Evolutionary conservation across 2,329 filamentous ascomycete species (phyloP), one percentile per base, ranked within the genome.

Genomic region (Ascosphaera acerosa): DNA sequence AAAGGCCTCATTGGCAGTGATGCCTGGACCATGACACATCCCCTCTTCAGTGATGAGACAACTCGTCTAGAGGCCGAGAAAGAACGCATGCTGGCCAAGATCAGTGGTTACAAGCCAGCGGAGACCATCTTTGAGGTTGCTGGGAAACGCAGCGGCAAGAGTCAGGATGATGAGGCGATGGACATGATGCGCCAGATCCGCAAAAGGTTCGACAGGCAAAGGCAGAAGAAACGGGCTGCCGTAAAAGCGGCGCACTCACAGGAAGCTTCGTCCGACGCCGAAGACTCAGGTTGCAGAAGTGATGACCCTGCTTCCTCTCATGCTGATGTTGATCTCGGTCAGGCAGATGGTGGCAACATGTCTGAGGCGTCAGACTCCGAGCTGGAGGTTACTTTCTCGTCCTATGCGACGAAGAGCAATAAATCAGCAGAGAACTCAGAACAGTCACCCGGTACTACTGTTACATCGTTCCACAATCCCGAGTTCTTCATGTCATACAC

Each of bases 41-140:
- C 74, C 4, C 57, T 97, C 1, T 94, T 94, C 46, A 71, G 72
- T 20, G 61, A 74, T 33, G 66, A 74, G 32, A 38, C 42, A 10
- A 64, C 64, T 1, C 57, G 65, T 19, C 53, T 64, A 17, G 76
- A 84, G 44, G 63, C 69, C 36, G 71, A 77, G 30, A 67, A 82
- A 18, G 70, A 81, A 30, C 70, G 75, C 31, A 90, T 97, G 77
- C 59, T 97, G 18, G 78, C 80, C 18, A 68, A 72, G 35, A 78
- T 97, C 34, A 82, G 78, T 42, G 74, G 75, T 2, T 97, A 87
- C 55, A 69, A 78, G 41, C 87, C 89, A 0, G 62, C 72, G 27
- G 87, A 97, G 52, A 94, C 84, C 0, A 78, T 97, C n/a, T 97
- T 97, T 42, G 87, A 97, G 51, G 72, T 92, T 38, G 76, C 76